phyloP scores from a whole-genome alignment of 495 filamentous ascomycete species.

The Cairneyella variabilis region DNA sequence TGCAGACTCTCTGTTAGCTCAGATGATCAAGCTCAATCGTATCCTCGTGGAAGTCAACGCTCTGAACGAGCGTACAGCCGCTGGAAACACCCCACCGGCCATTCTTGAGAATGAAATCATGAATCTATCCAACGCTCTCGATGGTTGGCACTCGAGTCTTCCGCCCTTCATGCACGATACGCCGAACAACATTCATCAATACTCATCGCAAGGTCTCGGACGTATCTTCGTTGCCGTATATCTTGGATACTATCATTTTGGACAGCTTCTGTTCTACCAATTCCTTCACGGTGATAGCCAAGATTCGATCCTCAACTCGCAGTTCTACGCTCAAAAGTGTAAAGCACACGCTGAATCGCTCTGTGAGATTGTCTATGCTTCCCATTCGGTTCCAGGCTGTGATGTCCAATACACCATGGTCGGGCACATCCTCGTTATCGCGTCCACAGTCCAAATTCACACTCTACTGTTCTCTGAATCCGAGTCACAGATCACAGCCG shows the following conservation, averaged over 20 bases:
- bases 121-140: conserved; percentile 26
- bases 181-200: conserved; percentile 26
- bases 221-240: conserved; percentile 37
- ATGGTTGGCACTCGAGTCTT: conserved; percentile 28
- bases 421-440: conserved; percentile 38
- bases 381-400: conserved; percentile 29
- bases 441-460: conserved; percentile 40
- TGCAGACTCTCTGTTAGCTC: conserved; percentile 21
- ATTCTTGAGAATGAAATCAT: conserved; percentile 20
- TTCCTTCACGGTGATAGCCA: conserved; percentile 32
- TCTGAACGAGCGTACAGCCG: conserved; percentile 29
- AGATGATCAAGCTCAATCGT: conserved; percentile 35
- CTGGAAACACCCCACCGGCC: conserved; percentile 9
- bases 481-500: conserved; percentile 20
- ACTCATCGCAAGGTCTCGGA: conserved; percentile 32
- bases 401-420: conserved; percentile 38
- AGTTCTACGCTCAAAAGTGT: conserved; percentile 33
- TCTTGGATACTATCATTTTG: conserved; percentile 40
- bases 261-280: conserved; percentile 39
- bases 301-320: conserved; percentile 4
- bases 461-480: conserved; percentile 32
- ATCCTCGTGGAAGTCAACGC: conserved; percentile 34
- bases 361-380: conserved; percentile 35
- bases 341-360: conserved; percentile 31
- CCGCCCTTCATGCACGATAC: conserved; percentile 32